These are phyloP conservation scores for Cymbopogon flexuosus DNA, from an alignment of 202 grass and related monocot genomes.

Conservation along the genomic window DNA sequence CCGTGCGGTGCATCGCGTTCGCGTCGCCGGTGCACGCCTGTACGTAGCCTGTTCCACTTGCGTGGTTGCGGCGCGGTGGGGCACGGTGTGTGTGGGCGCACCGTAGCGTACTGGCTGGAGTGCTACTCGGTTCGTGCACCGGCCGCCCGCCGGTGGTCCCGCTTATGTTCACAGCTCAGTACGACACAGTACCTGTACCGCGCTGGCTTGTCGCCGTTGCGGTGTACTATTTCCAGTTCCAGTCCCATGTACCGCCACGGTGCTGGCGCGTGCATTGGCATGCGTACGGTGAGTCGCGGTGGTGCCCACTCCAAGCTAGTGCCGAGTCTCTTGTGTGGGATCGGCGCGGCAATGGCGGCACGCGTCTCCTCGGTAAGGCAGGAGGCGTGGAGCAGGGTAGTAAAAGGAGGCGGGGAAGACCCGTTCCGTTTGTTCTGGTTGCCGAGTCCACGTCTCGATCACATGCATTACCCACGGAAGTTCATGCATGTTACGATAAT, in stretches of 20 bases:
- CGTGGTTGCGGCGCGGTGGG: neutral
- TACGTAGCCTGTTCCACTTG: neutral
- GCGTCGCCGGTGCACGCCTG: neutral
- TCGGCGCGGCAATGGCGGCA: neutral
- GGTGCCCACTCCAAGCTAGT: no score
- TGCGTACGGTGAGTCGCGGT: neutral
- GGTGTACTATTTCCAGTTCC: no score
- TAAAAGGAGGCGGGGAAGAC: neutral
- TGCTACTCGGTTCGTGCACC: neutral
- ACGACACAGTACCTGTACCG: no score
- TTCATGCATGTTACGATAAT: neutral
- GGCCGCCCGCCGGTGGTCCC: no score
- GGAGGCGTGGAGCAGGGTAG: neutral
- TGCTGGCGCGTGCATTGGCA: constrained; percentile 5
- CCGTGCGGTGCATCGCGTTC: neutral
- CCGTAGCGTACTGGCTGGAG: no score
- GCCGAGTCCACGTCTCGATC: constrained; percentile 4
- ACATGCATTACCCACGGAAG: neutral
- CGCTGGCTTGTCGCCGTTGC: no score
- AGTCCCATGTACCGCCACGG: no score
- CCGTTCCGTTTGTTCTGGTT: neutral
- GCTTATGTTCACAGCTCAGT: no score
- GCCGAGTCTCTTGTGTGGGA: neutral
- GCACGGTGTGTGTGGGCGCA: no score
- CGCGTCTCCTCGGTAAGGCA: neutral